Base-by-base conservation (phyloP, 345 rosid genomes). In the Viola odorata region DNA sequence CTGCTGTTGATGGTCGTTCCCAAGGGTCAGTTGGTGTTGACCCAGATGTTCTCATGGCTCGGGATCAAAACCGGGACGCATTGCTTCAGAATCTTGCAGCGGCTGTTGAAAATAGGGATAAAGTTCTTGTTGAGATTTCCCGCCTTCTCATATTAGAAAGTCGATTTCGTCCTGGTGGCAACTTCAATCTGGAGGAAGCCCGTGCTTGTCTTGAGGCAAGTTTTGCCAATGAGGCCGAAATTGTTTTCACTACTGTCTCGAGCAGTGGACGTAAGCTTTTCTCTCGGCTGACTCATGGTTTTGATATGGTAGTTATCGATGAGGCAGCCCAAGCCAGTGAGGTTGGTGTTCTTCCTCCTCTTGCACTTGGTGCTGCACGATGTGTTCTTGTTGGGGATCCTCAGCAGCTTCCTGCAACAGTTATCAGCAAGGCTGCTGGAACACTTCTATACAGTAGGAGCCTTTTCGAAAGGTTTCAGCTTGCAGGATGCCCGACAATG, bases 381-480 rank as follows among this genome's bases (percentile, higher is more conserved):
- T 94, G 99, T 71, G 99, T 94, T 72, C 96, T 94, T 75, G 99
- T 94, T 12, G 99, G 99, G 53, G 99, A 94, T 82, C 99, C 99
- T 51, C 99, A 94, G 82, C 99, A 94, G 81, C 99, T 94, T 76
- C 99, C 99, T 66, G 99, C 99, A 50, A 94, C 99, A 40, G 99
- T 94, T 44, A 94, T 94, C 64, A 90, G 97, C 83, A 94, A 94
- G 75, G 96, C 97, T 49, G 99, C 97, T 45, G 99, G 99, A 55
- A 94, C 97, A 60, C 82, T 94, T 64, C 55, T 88, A 51, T 94
- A 94, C 71, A 90, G 97, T 73, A 83, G 99, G 76, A 94, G 99
- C 65, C 96, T 94, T 55, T 94, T 94, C 66, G 99, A 94, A 78
- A 90, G 99, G 77, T 94, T 94, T 79, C 99, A 94, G 77, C 88